phyloP scores from a whole-genome alignment of 495 filamentous ascomycete species.

The Penicillium psychrofluorescens region DNA sequence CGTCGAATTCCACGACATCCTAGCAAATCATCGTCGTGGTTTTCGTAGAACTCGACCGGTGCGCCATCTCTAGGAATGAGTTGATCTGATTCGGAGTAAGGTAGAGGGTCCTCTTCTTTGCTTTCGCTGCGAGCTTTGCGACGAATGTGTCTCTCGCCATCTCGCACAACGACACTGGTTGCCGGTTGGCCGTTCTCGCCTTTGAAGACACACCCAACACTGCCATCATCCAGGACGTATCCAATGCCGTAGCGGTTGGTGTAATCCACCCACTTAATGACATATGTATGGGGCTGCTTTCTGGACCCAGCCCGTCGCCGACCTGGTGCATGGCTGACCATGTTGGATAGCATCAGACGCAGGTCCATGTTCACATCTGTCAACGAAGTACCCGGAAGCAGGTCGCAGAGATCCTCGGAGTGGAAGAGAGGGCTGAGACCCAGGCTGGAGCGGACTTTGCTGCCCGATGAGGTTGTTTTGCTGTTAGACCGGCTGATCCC shows the following conservation, averaged over 20 bases:
- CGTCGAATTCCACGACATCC: conserved; percentile 51
- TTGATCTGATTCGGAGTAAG: conserved; percentile 52
- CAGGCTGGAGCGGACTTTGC: conserved; percentile 32
- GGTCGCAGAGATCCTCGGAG: conserved; percentile 26
- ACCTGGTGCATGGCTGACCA: conserved; percentile 25
- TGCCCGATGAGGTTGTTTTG: conserved; percentile 20
- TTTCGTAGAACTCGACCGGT: conserved; percentile 76
- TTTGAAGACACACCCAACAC: conserved; percentile 73
- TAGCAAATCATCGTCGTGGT: conserved; percentile 43
- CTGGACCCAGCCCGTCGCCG: conserved; percentile 25
- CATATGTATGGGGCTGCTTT: conserved; percentile 40
- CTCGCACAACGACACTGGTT: conserved; percentile 61
- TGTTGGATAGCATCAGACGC: conserved; percentile 35
- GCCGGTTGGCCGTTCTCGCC: conserved; percentile 54
- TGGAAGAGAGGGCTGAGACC: conserved; percentile 35
- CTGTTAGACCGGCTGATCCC: conserved; percentile 21
- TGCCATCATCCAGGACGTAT: conserved; percentile 79
- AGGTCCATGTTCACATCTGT: conserved; percentile 34
- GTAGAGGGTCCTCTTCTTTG: conserved; percentile 44
- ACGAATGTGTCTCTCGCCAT: conserved; percentile 45
- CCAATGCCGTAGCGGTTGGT: conserved; percentile 85
- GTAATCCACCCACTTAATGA: conserved; percentile 94
- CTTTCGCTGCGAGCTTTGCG: conserved; percentile 47
- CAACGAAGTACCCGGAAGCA: conserved; percentile 30
- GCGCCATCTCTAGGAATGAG: conserved; percentile 56